These are phyloP conservation scores for Rhododendron kiyosumense DNA, from an alignment of 148 eudicot species.

Conservation along the genomic window DNA sequence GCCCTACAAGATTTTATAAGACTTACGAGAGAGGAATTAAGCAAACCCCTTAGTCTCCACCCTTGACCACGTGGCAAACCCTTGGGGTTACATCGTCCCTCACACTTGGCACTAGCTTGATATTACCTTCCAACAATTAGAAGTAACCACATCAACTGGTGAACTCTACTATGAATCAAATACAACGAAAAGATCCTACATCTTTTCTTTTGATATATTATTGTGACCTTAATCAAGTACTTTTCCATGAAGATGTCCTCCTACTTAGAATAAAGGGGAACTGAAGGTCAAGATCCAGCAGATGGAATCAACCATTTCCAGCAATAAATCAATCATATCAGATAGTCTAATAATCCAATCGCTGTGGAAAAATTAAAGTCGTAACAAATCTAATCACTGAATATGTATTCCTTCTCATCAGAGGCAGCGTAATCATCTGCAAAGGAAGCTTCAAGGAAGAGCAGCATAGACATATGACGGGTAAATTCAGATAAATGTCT, in stretches of 20 bases:
- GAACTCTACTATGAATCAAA: neutral
- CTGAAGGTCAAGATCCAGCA: neutral
- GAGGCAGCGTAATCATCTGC: conserved; percentile 21
- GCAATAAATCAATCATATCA: neutral
- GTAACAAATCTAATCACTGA: neutral
- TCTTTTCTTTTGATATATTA: neutral
- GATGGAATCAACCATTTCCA: neutral
- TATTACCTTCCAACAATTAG: neutral
- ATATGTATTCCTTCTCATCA: neutral
- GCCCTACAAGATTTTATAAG: too few species aligned
- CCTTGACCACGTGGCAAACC: too few species aligned
- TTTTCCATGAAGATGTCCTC: neutral
- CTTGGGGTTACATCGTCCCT: too few species aligned
- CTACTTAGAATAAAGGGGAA: neutral
- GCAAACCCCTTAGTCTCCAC: too few species aligned
- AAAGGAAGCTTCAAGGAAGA: conserved; percentile 17
- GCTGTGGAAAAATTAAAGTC: neutral
- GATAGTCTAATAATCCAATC: neutral
- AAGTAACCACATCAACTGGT: neutral
- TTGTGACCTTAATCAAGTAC: neutral
- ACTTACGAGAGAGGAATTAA: too few species aligned
- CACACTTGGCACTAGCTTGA: too few species aligned
- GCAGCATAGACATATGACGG: conserved; percentile 2
- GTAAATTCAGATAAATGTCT: conserved; percentile 25
- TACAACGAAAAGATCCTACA: neutral